Base-by-base conservation (phyloP, 176 grass and related monocot genomes). In the Urochloa ruziziensis region DNA sequence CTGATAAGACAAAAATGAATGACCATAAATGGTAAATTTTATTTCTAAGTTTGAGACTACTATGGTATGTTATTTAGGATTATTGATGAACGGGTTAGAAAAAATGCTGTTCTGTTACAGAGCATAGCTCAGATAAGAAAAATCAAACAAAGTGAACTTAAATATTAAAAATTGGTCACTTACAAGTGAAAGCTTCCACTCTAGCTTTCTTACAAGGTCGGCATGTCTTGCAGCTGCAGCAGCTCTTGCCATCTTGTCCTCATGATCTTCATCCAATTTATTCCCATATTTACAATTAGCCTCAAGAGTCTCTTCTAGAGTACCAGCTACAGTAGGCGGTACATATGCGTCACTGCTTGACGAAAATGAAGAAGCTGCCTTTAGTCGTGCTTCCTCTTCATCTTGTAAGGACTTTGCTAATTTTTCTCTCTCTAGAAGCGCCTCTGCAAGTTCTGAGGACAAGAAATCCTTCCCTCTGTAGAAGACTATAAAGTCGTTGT, bases 381-480 rank as follows among this genome's bases (percentile, higher is more conserved):
- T 91, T 79, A 88, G 49, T 6, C 96, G 86, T 0, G 83, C 86
- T 86, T 95, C 84, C 80, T 98, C 96, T 67, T 94, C 92, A 86
- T 98, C 91, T 88, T 91, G 93, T 67, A 98, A n/a, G 78, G 85
- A 57, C 73, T 82, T 91, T 21, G 93, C 89, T 78, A 91, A 81
- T 87, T 57, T 88, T 88, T 98, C 96, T 67, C 96, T 93, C 80
- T 95, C 96, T 71, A 94, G 82, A 52, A 95, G 84, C 57, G 78
- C 93, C 51, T 82, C 87, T 57, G 89, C 80, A 9, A 98, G 77
- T 80, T 94, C 89, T 49, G 84, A 76, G 69, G 86, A 88, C 86
- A 98, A 91, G 85, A 95, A 98, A 91, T 98, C 80, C 75, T 98
- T 98, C 57, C 96, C 96, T 90, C 96, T 88, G 82, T 98, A 98